These are phyloP conservation scores for Carpinus fangiana DNA, from an alignment of 306 rosid species.

Conservation along the genomic window DNA sequence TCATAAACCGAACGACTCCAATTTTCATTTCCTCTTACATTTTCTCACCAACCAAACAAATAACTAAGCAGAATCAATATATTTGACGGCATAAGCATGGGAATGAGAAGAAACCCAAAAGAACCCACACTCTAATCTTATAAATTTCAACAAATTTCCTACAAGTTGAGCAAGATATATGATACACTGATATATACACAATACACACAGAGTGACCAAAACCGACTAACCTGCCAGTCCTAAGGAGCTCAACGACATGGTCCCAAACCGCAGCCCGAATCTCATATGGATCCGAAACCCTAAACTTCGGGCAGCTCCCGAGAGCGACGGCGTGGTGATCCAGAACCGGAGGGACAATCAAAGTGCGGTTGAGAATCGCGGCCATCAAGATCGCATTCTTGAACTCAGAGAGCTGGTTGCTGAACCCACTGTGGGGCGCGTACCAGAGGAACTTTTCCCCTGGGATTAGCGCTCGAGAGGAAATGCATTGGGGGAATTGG, in stretches of 20 bases:
- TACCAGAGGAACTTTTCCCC: constrained; percentile 68
- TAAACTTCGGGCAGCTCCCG: constrained; percentile 89
- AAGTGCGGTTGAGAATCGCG: constrained; percentile 73
- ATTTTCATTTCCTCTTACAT: not conserved
- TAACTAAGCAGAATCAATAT: not conserved
- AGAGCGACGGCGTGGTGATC: constrained; percentile 89
- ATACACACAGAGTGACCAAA: not conserved
- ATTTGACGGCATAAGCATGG: not conserved
- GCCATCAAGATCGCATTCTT: constrained; percentile 67
- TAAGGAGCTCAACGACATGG: constrained; percentile 63
- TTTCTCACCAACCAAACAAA: not conserved
- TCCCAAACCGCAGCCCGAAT: constrained; percentile 77
- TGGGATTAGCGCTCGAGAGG: constrained; percentile 28
- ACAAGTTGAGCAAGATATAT: not conserved
- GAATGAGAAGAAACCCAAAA: not conserved
- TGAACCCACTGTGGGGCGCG: constrained; percentile 93
- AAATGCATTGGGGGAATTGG: constrained; percentile 39
- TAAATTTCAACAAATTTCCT: not conserved
- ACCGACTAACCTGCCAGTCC: constrained; percentile 49
- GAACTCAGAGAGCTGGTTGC: constrained; percentile 83
- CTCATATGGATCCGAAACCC: constrained; percentile 50
- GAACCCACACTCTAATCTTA: constrained; percentile 13
- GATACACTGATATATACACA: not conserved
- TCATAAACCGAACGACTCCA: not conserved
- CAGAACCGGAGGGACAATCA: constrained; percentile 74